Evolutionary conservation across 2,329 filamentous ascomycete species (phyloP).

Genomic region (Fusarium phyllophilum): DNA sequence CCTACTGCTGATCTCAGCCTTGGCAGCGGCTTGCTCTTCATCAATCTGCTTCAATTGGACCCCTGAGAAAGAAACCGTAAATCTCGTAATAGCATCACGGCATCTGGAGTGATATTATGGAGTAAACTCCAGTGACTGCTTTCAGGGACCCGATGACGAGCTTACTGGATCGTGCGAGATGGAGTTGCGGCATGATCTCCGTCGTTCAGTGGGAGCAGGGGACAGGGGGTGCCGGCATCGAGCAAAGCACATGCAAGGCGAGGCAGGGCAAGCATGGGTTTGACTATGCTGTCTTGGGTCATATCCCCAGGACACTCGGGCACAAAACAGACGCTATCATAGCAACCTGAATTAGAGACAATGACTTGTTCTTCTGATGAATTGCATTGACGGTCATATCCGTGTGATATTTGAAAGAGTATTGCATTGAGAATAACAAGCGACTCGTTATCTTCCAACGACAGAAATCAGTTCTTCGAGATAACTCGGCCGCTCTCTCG

Average conservation of each 20-base stretch:
- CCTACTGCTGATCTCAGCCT: constrained; percentile 33
- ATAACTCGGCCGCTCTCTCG: constrained; percentile 30
- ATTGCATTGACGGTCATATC: not conserved
- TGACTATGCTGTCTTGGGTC: constrained; percentile 11
- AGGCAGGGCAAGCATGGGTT: constrained; percentile 2
- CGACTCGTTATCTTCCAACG: not conserved
- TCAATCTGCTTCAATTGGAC: not conserved
- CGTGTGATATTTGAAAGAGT: not conserved
- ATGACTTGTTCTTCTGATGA: not conserved
- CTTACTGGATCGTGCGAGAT: constrained; percentile 16
- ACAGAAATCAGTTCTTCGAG: not conserved
- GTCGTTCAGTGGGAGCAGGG: constrained; percentile 9
- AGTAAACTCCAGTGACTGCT: constrained; percentile 9
- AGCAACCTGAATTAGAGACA: constrained; percentile 4
- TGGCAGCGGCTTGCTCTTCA: constrained; percentile 19
- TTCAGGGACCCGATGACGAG: constrained; percentile 32
- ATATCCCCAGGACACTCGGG: constrained; percentile 12
- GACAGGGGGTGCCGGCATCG: constrained; percentile 31
- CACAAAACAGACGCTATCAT: constrained; percentile 5
- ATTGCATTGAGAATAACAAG: not conserved
- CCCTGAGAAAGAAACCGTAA: not conserved
- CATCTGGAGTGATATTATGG: not conserved
- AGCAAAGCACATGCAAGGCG: constrained; percentile 17
- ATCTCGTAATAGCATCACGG: constrained; percentile 1
- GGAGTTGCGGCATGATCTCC: constrained; percentile 30